Conservation (phyloP, 1,284 basidiomycete species). For the Neolentinus lepideus region DNA sequence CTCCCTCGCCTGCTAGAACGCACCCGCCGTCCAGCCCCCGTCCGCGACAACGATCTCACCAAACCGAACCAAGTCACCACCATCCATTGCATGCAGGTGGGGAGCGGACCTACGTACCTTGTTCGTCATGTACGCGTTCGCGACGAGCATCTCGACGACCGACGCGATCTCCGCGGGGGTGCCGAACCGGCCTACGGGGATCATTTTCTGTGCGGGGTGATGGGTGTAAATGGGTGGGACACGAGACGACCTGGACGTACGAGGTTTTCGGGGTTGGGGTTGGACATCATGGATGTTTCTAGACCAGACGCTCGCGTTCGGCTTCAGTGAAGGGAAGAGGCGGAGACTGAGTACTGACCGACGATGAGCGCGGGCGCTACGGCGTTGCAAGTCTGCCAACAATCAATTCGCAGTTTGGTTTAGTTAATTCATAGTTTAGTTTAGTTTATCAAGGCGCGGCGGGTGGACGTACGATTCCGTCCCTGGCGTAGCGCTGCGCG, state of each 20-base stretch:
- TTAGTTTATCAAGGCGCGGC: no score
- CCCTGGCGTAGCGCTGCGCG: no score
- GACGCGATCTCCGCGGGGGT: no score
- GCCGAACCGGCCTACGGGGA: slow-evolving; percentile 41
- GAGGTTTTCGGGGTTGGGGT: slow-evolving; percentile 25
- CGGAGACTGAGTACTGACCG: slow-evolving; percentile 21
- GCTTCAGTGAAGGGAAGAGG: no score
- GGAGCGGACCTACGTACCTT: slow-evolving; percentile 42
- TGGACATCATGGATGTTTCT: slow-evolving; percentile 42
- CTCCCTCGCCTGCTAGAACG: no score
- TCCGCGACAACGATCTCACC: no score
- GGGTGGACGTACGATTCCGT: slow-evolving; percentile 42
- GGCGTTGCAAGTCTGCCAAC: slow-evolving; percentile 43
- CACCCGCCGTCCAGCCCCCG: no score
- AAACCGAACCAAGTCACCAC: background rate
- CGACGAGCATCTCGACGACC: slow-evolving; percentile 40
- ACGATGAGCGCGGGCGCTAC: slow-evolving; percentile 45
- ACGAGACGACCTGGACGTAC: slow-evolving; percentile 18
- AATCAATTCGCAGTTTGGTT: no score
- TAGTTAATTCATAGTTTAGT: no score
- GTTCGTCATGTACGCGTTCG: slow-evolving; percentile 48
- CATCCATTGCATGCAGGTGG: slow-evolving; percentile 7
- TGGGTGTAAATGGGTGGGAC: background rate
- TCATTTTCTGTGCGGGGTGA: slow-evolving; percentile 30
- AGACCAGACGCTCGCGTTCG: background rate